These are phyloP conservation scores for Vaccinium macrocarpon DNA, from an alignment of 148 eudicot species.

Conservation along the genomic window DNA sequence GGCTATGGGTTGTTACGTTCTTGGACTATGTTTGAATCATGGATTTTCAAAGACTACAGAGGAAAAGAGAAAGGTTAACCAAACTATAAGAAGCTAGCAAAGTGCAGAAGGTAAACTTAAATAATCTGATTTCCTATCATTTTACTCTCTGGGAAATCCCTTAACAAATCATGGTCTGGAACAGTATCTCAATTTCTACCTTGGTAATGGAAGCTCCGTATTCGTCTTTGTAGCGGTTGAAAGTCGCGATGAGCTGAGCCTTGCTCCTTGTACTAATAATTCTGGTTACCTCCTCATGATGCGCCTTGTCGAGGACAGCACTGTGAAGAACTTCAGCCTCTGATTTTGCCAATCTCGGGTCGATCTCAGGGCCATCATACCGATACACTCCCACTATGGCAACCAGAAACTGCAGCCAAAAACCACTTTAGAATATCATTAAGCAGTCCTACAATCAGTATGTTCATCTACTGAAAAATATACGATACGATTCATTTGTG, in stretches of 20 bases:
- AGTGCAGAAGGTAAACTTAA: background rate
- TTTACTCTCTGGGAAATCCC: background rate
- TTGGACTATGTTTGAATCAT: background rate
- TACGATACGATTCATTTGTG: background rate
- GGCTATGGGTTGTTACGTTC: background rate
- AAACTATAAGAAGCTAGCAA: background rate
- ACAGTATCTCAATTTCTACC: slow-evolving; percentile 30
- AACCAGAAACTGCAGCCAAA: slow-evolving; percentile 55
- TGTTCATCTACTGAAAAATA: background rate
- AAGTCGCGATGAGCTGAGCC: slow-evolving; percentile 70
- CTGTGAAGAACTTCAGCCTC: slow-evolving; percentile 65
- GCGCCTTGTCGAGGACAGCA: slow-evolving; percentile 47
- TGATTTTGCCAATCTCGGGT: slow-evolving; percentile 46
- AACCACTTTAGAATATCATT: background rate
- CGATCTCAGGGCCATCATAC: slow-evolving; percentile 54
- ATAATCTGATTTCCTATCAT: background rate
- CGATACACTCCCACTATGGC: slow-evolving; percentile 63
- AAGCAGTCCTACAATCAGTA: background rate
- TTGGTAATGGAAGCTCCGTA: slow-evolving; percentile 62
- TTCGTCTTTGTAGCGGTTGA: slow-evolving; percentile 71
- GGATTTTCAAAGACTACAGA: background rate
- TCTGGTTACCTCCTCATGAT: slow-evolving; percentile 66
- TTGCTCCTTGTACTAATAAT: slow-evolving; percentile 81
- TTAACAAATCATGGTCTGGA: background rate
- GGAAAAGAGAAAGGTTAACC: background rate